Percentiles rank a stretch among this genome's conserved stretches.
Evolutionary conservation across 2,329 filamentous ascomycete species (phyloP).

Genomic region (Penicillium sp.): DNA sequence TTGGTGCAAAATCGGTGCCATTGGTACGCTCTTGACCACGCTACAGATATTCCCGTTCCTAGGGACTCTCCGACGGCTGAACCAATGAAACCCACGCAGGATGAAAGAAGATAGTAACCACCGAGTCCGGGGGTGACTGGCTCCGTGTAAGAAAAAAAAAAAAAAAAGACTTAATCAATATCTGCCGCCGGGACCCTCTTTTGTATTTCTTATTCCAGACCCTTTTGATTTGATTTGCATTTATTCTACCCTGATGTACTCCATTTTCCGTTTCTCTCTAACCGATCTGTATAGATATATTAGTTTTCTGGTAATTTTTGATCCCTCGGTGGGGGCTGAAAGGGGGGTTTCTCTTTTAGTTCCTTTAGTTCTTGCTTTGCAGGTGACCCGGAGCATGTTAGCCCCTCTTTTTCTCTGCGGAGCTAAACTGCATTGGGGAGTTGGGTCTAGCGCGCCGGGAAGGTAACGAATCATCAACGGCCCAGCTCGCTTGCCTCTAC

Average conservation of each 20-base stretch:
- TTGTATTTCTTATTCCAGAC: not conserved
- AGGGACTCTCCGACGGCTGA: not conserved
- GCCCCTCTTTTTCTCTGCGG: not conserved
- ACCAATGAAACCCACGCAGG: not conserved
- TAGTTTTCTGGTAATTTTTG: not conserved
- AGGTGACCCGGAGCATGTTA: conserved; percentile 5
- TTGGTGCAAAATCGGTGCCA: not conserved
- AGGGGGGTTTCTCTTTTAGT: not conserved
- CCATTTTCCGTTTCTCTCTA: not conserved
- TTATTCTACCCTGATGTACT: not conserved
- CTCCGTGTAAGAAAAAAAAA: too few relatives aligned
- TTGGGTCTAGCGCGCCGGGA: not conserved
- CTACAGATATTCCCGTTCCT: not conserved
- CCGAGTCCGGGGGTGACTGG: not conserved
- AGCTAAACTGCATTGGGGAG: not conserved
- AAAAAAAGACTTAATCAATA: not conserved
- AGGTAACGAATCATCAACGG: conserved; percentile 12
- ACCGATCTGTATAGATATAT: not conserved
- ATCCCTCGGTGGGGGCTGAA: not conserved
- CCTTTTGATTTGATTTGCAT: not conserved
- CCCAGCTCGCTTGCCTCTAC: conserved; percentile 23
- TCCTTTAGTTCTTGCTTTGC: not conserved
- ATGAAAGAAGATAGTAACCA: not conserved
- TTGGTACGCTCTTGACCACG: not conserved
- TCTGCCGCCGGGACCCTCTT: not conserved